Evolutionary conservation across 805 yeast species (phyloP), one percentile per base, ranked within the genome.

Genomic region (Saturnispora dispora): DNA sequence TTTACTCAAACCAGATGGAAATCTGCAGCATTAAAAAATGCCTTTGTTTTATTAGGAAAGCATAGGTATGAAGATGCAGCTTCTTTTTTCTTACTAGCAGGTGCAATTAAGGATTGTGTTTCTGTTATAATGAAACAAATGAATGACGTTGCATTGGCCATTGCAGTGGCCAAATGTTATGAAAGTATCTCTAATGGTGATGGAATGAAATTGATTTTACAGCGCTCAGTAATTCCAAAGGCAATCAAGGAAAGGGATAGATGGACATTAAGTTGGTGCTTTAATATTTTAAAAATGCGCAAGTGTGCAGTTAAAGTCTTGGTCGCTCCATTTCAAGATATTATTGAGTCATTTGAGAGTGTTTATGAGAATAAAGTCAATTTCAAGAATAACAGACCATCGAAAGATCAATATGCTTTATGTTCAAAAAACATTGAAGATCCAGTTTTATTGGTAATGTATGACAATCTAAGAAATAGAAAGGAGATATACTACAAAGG

Each of bases 41-140:
- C 98, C 0, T 91, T 80, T 71, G 98, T 88, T 0, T 69, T 91
- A 42, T 65, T 93, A 56, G 87, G 97, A 55, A 88, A 88, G 60
- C 99, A 90, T 65, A 71, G 98, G 41, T 86, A 76, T 60, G 69
- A 77, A 63, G 95, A 89, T 65, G 95, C 97, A 0, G 96, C 97
- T 0, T 81, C 83, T 22, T 90, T 93, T 63, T 91, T 91, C 66
- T 66, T 91, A 35, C 71, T 91, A 11, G 96, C 86, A 0, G 89
- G 76, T 47, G 72, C 89, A 0, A 67, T 88, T 13, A 77, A 77
- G 50, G 98, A 93, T 68, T 81, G 89, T 53, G 85, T 85, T 28
- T 81, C 77, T 62, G 91, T 89, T 0, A 63, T 91, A 20, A 74
- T 84, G 37, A 78, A 73, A 46, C 83, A 89, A 61, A 65, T 88